phyloP scores from a whole-genome alignment of 495 filamentous ascomycete species.

The Aspergillus coremiiformis region DNA sequence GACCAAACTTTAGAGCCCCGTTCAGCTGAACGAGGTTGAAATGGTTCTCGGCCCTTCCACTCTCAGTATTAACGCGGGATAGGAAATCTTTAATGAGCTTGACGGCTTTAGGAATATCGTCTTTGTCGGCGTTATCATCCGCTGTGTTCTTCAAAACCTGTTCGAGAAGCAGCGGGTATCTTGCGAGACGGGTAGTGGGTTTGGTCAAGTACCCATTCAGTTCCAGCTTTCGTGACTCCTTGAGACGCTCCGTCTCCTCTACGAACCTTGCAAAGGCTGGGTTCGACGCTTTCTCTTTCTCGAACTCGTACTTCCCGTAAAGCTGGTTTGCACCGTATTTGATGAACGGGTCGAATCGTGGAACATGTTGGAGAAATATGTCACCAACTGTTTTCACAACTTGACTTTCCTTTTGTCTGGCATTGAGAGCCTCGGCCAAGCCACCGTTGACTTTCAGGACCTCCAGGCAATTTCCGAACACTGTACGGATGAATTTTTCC shows the following conservation, averaged over 20 bases:
- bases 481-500: slow-evolving; percentile 85
- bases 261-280: slow-evolving; percentile 84
- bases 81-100: slow-evolving; percentile 79
- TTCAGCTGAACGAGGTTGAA: slow-evolving; percentile 93
- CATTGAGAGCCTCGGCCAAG: slow-evolving; percentile 78
- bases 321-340: slow-evolving; percentile 94
- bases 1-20: slow-evolving; percentile 77
- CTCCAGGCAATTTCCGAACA: slow-evolving; percentile 94
- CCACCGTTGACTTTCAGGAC: slow-evolving; percentile 84
- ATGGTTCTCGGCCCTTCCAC: slow-evolving; percentile 94
- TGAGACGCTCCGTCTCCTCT: slow-evolving; percentile 91
- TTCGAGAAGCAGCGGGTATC: slow-evolving; percentile 92
- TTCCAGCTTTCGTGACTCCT: slow-evolving; percentile 94
- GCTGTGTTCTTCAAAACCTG: slow-evolving; percentile 82
- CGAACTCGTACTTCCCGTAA: slow-evolving; percentile 96
- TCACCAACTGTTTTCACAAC: slow-evolving; percentile 89
- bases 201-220: slow-evolving; percentile 98
- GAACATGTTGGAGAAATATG: slow-evolving; percentile 87
- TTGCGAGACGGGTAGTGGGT: slow-evolving; percentile 89
- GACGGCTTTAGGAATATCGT: slow-evolving; percentile 85
- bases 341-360: slow-evolving; percentile 92
- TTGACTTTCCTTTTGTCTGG: slow-evolving; percentile 80
- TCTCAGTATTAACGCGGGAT: slow-evolving; percentile 83
- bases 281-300: slow-evolving; percentile 87
- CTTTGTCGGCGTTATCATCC: slow-evolving; percentile 78